Conservation (phyloP, 2,329 filamentous ascomycete species). For the Dryadomyces quercus-mongolicae region DNA sequence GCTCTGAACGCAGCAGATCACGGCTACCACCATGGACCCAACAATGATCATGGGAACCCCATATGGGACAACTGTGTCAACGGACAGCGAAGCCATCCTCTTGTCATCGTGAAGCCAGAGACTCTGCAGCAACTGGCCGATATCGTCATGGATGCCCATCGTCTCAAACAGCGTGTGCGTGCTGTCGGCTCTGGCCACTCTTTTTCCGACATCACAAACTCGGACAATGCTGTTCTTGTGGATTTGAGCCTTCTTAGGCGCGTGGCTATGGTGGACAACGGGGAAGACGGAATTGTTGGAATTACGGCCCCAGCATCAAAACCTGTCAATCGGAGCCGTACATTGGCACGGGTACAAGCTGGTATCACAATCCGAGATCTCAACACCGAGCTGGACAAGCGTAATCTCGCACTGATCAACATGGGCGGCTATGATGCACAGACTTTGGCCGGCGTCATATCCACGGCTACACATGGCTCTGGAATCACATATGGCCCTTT, state of each 20-base stretch:
- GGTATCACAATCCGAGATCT: conserved; percentile 15
- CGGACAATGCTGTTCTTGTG: conserved; percentile 13
- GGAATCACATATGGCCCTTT: conserved; percentile 14
- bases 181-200: conserved; percentile 17
- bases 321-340: conserved; percentile 7
- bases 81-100: conserved; percentile 12
- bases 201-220: conserved; percentile 15
- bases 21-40: background rate
- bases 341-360: conserved; percentile 12
- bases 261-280: conserved; percentile 11
- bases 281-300: conserved; percentile 9
- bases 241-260: conserved; percentile 11
- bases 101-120: conserved; percentile 11
- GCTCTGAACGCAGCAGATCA: conserved; percentile 6
- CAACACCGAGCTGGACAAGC: conserved; percentile 14
- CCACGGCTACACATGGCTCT: conserved; percentile 16
- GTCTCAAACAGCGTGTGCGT: conserved; percentile 11
- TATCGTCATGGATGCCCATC: conserved; percentile 12
- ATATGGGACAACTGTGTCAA: conserved; percentile 14
- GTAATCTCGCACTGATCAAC: conserved; percentile 13
- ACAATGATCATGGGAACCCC: background rate
- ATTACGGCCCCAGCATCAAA: background rate
- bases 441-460: conserved; percentile 14
- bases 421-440: conserved; percentile 17
- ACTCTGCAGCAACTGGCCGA: conserved; percentile 13